These are phyloP conservation scores for Globisporangium camurandrum DNA, from an alignment of 352 stramenopile genomes.

Conservation along the genomic window DNA sequence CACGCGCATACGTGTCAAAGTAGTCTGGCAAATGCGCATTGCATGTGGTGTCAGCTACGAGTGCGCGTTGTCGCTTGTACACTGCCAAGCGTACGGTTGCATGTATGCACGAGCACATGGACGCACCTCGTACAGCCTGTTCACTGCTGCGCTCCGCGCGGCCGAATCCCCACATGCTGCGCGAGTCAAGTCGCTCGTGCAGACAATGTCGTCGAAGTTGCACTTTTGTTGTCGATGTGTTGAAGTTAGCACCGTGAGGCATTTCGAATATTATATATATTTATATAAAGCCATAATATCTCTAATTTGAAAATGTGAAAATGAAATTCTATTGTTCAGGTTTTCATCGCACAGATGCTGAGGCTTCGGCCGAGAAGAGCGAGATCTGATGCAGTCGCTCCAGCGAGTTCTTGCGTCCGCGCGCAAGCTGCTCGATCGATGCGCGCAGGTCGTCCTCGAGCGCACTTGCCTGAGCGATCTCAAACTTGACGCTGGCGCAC, in stretches of 20 bases:
- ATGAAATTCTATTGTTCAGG: no score
- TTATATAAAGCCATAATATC: neutral
- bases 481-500: conserved; percentile 48
- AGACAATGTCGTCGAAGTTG: no score
- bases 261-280: neutral
- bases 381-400: conserved; percentile 59
- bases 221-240: neutral
- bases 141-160: neutral
- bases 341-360: conserved; percentile 1
- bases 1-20: no score
- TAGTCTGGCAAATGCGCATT: no score
- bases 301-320: neutral
- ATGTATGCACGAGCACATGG: neutral
- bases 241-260: neutral
- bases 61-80: no score
- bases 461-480: conserved; percentile 48
- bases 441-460: conserved; percentile 59
- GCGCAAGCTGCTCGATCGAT: conserved; percentile 40
- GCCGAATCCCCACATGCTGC: conserved; percentile 7
- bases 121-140: conserved; percentile 1
- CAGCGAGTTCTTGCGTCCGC: conserved; percentile 33
- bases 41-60: no score
- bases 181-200: no score
- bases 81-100: no score
- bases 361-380: conserved; percentile 28